Evolutionary conservation across 768 basidiomycete species (phyloP).

Genomic region (Cytidiella melzeri): DNA sequence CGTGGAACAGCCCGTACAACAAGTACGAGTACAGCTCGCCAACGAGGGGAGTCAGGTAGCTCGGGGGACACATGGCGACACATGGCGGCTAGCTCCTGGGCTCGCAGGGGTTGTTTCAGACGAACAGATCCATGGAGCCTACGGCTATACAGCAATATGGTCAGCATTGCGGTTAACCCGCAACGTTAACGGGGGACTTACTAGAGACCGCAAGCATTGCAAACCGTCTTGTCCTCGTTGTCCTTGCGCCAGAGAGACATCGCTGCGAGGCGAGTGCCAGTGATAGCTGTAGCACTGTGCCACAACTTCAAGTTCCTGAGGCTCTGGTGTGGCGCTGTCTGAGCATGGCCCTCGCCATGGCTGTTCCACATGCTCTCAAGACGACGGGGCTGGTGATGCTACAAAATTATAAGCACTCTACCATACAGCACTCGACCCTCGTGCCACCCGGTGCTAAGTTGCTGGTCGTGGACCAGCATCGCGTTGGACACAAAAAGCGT

Average conservation of each 20-base stretch:
- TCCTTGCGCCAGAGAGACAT: slow-evolving; percentile 90
- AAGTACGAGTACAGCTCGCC: slow-evolving; percentile 57
- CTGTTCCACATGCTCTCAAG: slow-evolving; percentile 82
- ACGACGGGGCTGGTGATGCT: slow-evolving; percentile 86
- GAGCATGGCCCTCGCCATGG: slow-evolving; percentile 65
- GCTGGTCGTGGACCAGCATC: slow-evolving; percentile 35
- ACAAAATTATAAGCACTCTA: neutral
- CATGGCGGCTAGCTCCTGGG: slow-evolving; percentile 66
- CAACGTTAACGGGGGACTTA: slow-evolving; percentile 26
- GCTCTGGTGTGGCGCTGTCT: slow-evolving; percentile 56
- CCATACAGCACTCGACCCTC: slow-evolving; percentile 48
- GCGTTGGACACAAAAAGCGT: slow-evolving; percentile 55
- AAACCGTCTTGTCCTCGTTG: slow-evolving; percentile 86
- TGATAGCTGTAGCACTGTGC: slow-evolving; percentile 90
- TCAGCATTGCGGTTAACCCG: neutral
- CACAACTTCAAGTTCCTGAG: slow-evolving; percentile 69
- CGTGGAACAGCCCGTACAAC: slow-evolving; percentile 29
- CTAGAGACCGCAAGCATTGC: slow-evolving; percentile 88
- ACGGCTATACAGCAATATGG: slow-evolving; percentile 38
- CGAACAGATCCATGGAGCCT: slow-evolving; percentile 73
- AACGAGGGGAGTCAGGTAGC: slow-evolving; percentile 56
- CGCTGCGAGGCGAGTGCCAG: slow-evolving; percentile 79
- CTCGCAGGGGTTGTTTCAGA: slow-evolving; percentile 72
- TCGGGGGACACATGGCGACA: slow-evolving; percentile 57
- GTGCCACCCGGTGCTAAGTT: slow-evolving; percentile 48